Conservation (phyloP, 2,329 filamentous ascomycete species). For the Pseudopithomyces maydicus region DNA sequence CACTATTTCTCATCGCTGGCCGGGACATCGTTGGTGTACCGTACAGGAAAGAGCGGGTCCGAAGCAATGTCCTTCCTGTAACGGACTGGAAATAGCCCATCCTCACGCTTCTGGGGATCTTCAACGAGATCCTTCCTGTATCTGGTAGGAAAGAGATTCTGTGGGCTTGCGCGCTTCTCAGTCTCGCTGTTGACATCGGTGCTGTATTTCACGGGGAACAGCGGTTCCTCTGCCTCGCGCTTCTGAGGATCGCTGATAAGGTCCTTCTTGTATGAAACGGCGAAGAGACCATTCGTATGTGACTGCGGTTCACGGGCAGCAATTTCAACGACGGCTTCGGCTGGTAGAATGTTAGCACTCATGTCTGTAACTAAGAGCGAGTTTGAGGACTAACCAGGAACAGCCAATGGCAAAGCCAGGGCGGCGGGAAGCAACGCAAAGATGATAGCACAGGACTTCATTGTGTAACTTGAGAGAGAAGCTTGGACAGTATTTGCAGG, state of each 20-base stretch:
- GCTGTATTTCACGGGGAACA: background rate
- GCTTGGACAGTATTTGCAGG: background rate
- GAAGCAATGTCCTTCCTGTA: background rate
- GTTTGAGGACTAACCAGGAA: background rate
- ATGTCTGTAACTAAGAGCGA: background rate
- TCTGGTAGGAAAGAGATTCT: background rate
- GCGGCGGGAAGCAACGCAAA: background rate
- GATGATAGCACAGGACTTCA: background rate
- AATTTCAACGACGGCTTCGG: background rate
- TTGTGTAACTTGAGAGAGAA: background rate
- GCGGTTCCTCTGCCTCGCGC: background rate
- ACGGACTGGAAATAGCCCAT: background rate
- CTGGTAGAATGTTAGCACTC: background rate
- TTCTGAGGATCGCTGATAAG: background rate
- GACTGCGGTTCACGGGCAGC: background rate
- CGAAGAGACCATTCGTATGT: background rate
- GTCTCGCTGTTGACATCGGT: background rate
- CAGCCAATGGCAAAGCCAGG: background rate
- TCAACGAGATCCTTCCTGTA: background rate
- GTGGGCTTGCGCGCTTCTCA: background rate
- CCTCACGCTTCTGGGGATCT: background rate
- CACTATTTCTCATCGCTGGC: too few relatives aligned
- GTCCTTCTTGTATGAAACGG: background rate
- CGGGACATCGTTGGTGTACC: too few relatives aligned
- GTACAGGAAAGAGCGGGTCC: background rate